Conservation (phyloP, 495 filamentous ascomycete species). For the Hypoxylon trugodes region DNA sequence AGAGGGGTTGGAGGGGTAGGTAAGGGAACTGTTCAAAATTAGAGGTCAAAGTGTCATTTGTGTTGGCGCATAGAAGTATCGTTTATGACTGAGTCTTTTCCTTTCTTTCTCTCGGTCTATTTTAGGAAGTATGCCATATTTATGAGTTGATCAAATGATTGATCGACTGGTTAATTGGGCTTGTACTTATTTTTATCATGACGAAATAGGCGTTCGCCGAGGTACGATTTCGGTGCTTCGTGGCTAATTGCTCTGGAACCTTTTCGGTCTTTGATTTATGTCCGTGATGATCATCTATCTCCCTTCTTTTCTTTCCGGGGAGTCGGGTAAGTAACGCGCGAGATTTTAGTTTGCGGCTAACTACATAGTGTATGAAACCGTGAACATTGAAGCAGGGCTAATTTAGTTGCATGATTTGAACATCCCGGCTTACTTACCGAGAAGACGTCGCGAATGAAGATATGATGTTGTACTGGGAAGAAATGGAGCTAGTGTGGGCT, state of each 20-base stretch:
- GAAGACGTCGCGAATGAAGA: too few species aligned
- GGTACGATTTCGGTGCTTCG: constrained; percentile 22
- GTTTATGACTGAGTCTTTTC: neutral
- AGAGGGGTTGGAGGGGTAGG: constrained; percentile 1
- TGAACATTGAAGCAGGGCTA: too few species aligned
- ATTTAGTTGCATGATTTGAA: neutral
- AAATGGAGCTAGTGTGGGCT: too few species aligned
- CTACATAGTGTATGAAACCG: too few species aligned
- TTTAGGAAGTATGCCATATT: neutral
- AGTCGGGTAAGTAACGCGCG: constrained; percentile 23
- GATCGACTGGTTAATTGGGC: constrained; percentile 12
- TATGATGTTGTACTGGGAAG: too few species aligned
- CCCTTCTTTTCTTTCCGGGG: neutral
- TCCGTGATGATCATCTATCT: constrained; percentile 17
- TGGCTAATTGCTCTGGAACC: constrained; percentile 7
- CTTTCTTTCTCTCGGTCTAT: neutral
- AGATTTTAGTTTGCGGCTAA: constrained; percentile 16
- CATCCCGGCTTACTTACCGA: too few species aligned
- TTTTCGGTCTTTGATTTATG: constrained; percentile 42
- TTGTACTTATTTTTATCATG: constrained; percentile 29
- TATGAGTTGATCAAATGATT: neutral
- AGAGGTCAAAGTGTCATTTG: constrained; percentile 6
- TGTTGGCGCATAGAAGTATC: neutral
- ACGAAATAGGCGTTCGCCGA: constrained; percentile 30
- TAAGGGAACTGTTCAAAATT: neutral